Base-by-base conservation (phyloP, 495 filamentous ascomycete species). In the Lasiosphaeriaceae sp. region DNA sequence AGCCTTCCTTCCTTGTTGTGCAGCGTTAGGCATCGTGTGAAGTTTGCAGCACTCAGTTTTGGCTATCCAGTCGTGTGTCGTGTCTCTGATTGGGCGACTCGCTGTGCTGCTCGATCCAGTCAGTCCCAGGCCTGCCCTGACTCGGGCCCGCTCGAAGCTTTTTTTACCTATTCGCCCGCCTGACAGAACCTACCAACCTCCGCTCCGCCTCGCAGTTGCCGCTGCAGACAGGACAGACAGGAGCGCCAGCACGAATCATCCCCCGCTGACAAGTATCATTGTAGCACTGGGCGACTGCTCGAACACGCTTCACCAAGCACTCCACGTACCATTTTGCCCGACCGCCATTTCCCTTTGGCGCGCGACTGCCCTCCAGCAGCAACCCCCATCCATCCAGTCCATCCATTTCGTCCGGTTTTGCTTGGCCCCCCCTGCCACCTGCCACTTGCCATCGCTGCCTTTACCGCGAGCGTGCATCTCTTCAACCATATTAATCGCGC, bases 271-370 rank as follows among this genome's bases (percentile, higher is more conserved):
- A 56, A 55, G 66, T 67, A 31, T 9, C 26, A n/a, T 31, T 31
- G 26, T 31, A 51, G 60, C 61, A 70, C 61, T 53, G 65, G 68
- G 69, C 69, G 69, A 69, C 65, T 70, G 57, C 68, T 71, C 68
- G 60, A 69, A 71, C 68, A 66, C 59, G 48, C 65, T 59, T 48
- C 54, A 43, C 43, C 52, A 43, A 48, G 55, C 59, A 47, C 50
- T 31, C 56, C 50, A 52, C 57, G 47, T 57, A 50, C 45, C 48
- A 54, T 39, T 39, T 39, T 39, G 48, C 45, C 57, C 56, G 53
- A 47, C 65, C 39, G 56, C 46, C 37, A 37, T 46, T 26, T n/a
- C 22, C 20, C 19, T 66, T 69, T 66, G 64, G 64, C 66, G 66
- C 66, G 66, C 66, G 66, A 69, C 62, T 63, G 60, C 52, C 52